These are phyloP conservation scores for Trichophaea hybrida DNA, from an alignment of 2,329 filamentous ascomycete species.

Conservation along the genomic window DNA sequence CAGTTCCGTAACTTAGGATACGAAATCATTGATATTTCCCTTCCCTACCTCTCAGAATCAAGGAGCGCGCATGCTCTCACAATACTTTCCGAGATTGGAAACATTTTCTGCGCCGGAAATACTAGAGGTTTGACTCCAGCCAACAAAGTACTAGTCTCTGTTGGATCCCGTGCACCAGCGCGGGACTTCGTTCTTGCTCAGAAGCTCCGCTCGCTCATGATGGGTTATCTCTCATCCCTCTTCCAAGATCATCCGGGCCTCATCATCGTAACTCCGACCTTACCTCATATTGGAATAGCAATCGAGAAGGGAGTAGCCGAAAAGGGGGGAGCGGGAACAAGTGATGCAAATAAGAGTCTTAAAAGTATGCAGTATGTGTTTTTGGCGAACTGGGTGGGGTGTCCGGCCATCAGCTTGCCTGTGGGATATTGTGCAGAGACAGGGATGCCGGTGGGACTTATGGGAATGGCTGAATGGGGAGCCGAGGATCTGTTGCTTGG, in stretches of 20 bases:
- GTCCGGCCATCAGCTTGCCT: constrained; percentile 59
- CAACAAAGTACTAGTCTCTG: constrained; percentile 55
- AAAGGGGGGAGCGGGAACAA: constrained; percentile 43
- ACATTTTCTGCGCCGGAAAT: constrained; percentile 35
- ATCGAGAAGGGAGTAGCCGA: constrained; percentile 3
- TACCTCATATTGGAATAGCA: constrained; percentile 35
- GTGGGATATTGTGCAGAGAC: constrained; percentile 58
- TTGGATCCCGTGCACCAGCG: constrained; percentile 50
- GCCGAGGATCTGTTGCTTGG: constrained; percentile 47
- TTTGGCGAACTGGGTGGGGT: constrained; percentile 68
- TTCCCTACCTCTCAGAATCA: constrained; percentile 54
- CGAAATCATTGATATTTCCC: constrained; percentile 43
- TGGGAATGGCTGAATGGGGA: constrained; percentile 54
- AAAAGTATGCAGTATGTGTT: constrained; percentile 63
- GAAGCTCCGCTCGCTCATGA: constrained; percentile 58
- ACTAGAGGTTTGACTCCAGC: constrained; percentile 44
- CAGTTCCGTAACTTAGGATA: constrained; percentile 43
- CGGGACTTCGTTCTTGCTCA: constrained; percentile 58
- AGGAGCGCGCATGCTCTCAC: constrained; percentile 64
- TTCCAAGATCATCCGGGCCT: constrained; percentile 59
- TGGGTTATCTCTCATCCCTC: constrained; percentile 60
- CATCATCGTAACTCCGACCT: constrained; percentile 64
- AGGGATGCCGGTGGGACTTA: constrained; percentile 45
- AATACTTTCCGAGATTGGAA: constrained; percentile 57
- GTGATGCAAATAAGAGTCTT: constrained; percentile 58